These are phyloP conservation scores for Erythrophleum ivorense DNA, from an alignment of 331 rosid genomes.

Conservation along the genomic window DNA sequence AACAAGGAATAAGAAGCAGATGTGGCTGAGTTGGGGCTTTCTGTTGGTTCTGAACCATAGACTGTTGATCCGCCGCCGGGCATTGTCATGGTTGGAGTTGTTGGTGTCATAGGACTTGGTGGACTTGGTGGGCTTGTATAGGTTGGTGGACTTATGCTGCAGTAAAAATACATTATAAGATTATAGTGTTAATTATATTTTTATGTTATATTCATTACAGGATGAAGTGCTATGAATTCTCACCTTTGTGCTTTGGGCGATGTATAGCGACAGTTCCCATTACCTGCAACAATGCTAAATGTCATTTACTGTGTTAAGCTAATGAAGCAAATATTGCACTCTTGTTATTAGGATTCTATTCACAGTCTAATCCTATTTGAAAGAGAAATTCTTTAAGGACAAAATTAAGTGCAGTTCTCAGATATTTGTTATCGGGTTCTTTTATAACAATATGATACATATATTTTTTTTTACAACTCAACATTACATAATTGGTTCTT, in stretches of 20 bases:
- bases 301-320: conserved; percentile 14
- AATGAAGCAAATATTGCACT: conserved; percentile 13
- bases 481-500: not conserved
- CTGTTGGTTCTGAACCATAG: conserved; percentile 73
- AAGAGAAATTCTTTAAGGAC: not conserved
- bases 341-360: conserved; percentile 21
- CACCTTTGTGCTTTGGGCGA: conserved; percentile 69
- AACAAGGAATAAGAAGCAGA: conserved; percentile 46
- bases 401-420: not conserved
- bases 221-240: conserved; percentile 35
- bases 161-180: conserved; percentile 36
- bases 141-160: conserved; percentile 57
- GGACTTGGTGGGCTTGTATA: conserved; percentile 39
- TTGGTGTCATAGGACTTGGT: conserved; percentile 21
- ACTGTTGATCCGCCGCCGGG: conserved; percentile 61
- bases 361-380: not conserved
- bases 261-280: conserved; percentile 65
- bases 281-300: conserved; percentile 60
- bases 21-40: conserved; percentile 64
- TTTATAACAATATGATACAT: too few species aligned
- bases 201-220: conserved; percentile 14
- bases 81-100: conserved; percentile 50
- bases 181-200: conserved; percentile 42
- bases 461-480: too few species aligned
- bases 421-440: too few species aligned